Evolutionary conservation across 257 asterid species (phyloP).

Genomic region (Perilla frutescens): DNA sequence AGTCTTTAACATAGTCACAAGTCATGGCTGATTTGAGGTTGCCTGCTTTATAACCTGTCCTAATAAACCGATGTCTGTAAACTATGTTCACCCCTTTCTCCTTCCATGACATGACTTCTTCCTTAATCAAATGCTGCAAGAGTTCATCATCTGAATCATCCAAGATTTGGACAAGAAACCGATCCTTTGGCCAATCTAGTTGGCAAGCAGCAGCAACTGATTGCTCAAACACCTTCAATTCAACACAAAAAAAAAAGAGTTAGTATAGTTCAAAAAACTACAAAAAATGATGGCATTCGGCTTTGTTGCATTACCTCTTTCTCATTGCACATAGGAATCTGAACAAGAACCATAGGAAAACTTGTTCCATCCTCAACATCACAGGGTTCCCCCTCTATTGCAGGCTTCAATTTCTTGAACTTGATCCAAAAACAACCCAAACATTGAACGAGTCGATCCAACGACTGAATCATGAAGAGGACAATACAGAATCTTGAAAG

Average conservation of each 20-base stretch:
- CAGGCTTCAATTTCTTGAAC: conserved; percentile 33
- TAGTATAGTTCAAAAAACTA: background rate
- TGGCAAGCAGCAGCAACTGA: conserved; percentile 87
- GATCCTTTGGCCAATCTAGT: conserved; percentile 87
- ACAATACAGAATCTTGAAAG: conserved; percentile 58
- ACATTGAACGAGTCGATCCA: conserved; percentile 41
- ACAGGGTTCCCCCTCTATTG: conserved; percentile 13
- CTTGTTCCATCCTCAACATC: conserved; percentile 39
- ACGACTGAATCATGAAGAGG: conserved; percentile 42
- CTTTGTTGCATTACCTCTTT: conserved; percentile 59
- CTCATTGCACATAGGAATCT: conserved; percentile 50
- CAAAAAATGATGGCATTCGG: background rate
- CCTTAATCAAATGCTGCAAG: conserved; percentile 63
- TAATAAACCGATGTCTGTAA: conserved; percentile 75
- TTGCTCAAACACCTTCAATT: conserved; percentile 66
- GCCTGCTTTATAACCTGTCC: conserved; percentile 94
- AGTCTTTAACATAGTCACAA: conserved; percentile 83
- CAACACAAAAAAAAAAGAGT: conserved; percentile 1
- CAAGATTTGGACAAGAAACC: conserved; percentile 80
- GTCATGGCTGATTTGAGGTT: conserved; percentile 92
- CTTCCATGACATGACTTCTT: conserved; percentile 73
- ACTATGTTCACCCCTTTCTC: conserved; percentile 78
- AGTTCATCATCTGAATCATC: conserved; percentile 87
- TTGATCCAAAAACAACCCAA: conserved; percentile 46
- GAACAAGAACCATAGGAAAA: conserved; percentile 49